Percentiles rank a stretch among this genome's conserved stretches.
Conservation (phyloP, 2,329 filamentous ascomycete genomes). For the Trichoderma semiorbis region DNA sequence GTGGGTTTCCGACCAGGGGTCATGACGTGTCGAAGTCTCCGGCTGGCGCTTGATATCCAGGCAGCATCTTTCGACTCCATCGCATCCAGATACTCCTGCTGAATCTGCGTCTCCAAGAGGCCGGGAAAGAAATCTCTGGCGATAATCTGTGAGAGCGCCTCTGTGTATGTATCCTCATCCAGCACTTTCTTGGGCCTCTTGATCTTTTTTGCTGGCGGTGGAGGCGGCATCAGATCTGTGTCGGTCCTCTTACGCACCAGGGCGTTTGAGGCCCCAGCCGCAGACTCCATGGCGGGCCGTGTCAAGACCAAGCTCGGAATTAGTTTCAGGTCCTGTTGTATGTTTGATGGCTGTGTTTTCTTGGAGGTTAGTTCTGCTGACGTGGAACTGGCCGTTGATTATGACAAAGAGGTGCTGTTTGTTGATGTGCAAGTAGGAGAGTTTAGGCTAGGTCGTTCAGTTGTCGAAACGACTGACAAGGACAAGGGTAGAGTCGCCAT, state of each 20-base stretch:
- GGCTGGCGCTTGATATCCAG: constrained; percentile 82
- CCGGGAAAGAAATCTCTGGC: constrained; percentile 96
- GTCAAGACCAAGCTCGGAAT: background rate
- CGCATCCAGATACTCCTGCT: constrained; percentile 89
- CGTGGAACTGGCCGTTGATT: background rate
- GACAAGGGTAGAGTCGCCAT: background rate
- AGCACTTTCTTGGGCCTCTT: constrained; percentile 85
- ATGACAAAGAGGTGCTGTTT: background rate
- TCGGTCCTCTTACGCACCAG: constrained; percentile 69
- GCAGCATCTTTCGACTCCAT: constrained; percentile 77
- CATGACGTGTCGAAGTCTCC: constrained; percentile 72
- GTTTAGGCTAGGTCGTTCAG: background rate
- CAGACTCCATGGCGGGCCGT: constrained; percentile 35
- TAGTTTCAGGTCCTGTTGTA: background rate
- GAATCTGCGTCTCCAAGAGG: constrained; percentile 76
- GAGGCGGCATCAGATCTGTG: constrained; percentile 76
- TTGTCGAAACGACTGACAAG: background rate
- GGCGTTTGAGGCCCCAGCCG: constrained; percentile 45
- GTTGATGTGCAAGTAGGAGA: background rate
- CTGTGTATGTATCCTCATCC: constrained; percentile 91
- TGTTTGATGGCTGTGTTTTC: background rate
- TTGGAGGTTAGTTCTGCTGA: background rate
- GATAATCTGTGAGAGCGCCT: constrained; percentile 88
- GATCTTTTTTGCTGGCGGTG: constrained; percentile 80
- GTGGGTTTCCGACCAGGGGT: constrained; percentile 59